These are phyloP conservation scores for Xylaria sp. DNA, from an alignment of 2,329 filamentous ascomycete species.

Conservation along the genomic window DNA sequence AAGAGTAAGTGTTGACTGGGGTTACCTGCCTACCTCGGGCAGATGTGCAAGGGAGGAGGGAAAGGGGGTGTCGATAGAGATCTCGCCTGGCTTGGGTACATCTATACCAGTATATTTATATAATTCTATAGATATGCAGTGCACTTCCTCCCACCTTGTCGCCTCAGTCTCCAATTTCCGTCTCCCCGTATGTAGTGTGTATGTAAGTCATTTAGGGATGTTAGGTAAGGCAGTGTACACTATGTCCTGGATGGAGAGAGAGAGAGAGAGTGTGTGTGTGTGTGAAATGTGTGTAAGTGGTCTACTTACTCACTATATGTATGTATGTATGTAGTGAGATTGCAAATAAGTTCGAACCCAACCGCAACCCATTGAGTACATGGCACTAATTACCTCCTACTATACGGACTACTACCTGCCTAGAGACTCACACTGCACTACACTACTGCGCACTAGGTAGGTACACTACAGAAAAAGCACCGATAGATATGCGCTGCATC, in stretches of 20 bases:
- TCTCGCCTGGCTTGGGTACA: conserved; percentile 13
- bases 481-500: conserved; percentile 47
- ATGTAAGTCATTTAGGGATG: neutral
- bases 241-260: neutral
- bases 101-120: neutral
- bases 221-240: neutral
- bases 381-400: neutral
- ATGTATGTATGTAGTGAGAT: neutral
- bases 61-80: conserved; percentile 29
- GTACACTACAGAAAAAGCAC: conserved; percentile 32
- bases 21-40: conserved; percentile 35
- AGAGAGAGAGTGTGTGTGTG: no score
- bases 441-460: neutral
- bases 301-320: neutral
- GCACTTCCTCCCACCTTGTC: no score
- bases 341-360: conserved; percentile 7
- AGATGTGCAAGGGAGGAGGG: conserved; percentile 28
- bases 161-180: neutral
- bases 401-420: neutral
- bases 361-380: conserved; percentile 28
- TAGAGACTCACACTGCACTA: neutral
- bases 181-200: neutral
- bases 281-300: neutral
- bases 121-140: neutral
- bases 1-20: conserved; percentile 18